Evolutionary conservation across 148 eudicot genomes (phyloP).

Genomic region (Vaccinium vitisidaea): DNA sequence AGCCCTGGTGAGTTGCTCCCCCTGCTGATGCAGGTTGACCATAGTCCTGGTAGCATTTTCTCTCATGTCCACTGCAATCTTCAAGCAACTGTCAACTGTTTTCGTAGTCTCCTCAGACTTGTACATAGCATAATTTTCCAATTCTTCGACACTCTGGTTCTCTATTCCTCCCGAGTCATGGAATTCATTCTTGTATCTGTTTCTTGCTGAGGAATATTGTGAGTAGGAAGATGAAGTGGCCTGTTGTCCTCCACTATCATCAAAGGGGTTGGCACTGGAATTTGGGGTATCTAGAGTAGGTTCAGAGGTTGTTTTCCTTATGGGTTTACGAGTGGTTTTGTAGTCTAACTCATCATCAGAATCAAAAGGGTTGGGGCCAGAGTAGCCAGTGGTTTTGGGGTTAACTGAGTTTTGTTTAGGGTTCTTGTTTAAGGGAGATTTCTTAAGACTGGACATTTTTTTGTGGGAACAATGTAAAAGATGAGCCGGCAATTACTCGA

Average conservation of each 20-base stretch:
- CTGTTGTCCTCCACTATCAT: constrained; percentile 41
- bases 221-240: constrained; percentile 38
- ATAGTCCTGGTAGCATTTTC: constrained; percentile 79
- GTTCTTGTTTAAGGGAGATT: constrained; percentile 58
- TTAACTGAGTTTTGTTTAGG: constrained; percentile 48
- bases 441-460: constrained; percentile 59
- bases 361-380: constrained; percentile 70
- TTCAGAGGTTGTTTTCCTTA: constrained; percentile 47
- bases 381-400: constrained; percentile 21
- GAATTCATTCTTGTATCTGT: constrained; percentile 72
- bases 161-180: constrained; percentile 78
- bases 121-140: constrained; percentile 74
- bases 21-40: constrained; percentile 85
- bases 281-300: constrained; percentile 35
- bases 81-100: constrained; percentile 65
- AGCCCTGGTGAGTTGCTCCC: constrained; percentile 81
- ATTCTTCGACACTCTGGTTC: constrained; percentile 66
- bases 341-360: constrained; percentile 60
- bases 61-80: constrained; percentile 83
- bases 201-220: constrained; percentile 46
- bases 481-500: not conserved
- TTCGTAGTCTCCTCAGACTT: constrained; percentile 88
- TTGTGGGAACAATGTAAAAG: constrained; percentile 10
- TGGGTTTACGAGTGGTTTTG: constrained; percentile 34
- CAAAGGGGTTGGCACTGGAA: constrained; percentile 54